phyloP scores from a whole-genome alignment of 306 rosid species.

The Cucurbita maxima region DNA sequence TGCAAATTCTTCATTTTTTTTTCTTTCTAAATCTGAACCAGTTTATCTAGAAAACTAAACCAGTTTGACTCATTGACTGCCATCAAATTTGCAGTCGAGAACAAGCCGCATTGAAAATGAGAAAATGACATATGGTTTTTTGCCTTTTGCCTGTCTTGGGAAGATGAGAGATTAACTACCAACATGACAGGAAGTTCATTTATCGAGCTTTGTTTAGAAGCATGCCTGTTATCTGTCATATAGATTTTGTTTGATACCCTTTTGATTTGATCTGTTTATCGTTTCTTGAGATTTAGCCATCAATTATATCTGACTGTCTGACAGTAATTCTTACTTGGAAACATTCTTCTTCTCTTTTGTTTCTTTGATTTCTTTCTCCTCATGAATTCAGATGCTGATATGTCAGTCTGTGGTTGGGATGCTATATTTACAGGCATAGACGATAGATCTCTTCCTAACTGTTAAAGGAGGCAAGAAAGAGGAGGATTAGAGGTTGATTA shows the following conservation, averaged over 20 bases:
- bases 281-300: not conserved
- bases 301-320: not conserved
- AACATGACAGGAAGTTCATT: not conserved
- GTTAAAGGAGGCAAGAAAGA: not conserved
- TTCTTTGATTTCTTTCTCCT: not conserved
- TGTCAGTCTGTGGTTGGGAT: not conserved
- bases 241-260: not conserved
- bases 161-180: not conserved
- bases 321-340: not conserved
- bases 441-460: not conserved
- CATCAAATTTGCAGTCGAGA: not conserved
- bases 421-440: not conserved
- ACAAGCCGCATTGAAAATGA: not conserved
- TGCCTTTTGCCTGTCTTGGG: not conserved
- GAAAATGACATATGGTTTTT: not conserved
- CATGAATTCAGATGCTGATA: not conserved
- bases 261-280: not conserved
- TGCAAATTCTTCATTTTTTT: not conserved
- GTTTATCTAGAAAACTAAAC: not conserved
- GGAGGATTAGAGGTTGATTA: not conserved
- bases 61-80: not conserved
- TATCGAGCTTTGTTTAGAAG: not conserved
- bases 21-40: not conserved
- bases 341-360: not conserved
- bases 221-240: not conserved